Evolutionary conservation across 2,329 filamentous ascomycete genomes (phyloP), one percentile per base, ranked within the genome.

Genomic region (Pseudogymnoascus sp.): DNA sequence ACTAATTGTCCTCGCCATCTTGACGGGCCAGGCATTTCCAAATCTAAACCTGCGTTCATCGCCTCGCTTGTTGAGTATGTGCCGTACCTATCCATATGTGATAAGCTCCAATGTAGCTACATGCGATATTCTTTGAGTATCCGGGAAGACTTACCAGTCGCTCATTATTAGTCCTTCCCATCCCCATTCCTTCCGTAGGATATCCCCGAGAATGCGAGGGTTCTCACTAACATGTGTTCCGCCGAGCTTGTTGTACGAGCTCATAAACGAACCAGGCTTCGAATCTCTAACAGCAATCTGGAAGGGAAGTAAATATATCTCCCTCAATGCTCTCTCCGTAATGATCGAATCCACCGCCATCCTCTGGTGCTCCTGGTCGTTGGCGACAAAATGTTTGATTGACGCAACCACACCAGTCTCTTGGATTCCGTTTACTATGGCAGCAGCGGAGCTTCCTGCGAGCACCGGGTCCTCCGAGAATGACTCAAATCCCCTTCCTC

Each of bases 101-200:
- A 61, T 66, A 19, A 63, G 33, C 59, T 10, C 39, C 23, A 33
- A 8, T 31, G 26, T 2, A 31, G 45, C 6, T 12, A 33, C 10
- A 21, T 19, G 49, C n/a, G 49, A 55, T 21, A 21, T 8, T 35
- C 23, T 59, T 29, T 58, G 26, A 45, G 35, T 26, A 7, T 39
- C 10, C 14, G n/a, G 37, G 4, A 43, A 37, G 23, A 49, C 62
- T 66, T 75, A 80, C 83, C 83, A 85, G 71, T 85, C 83, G 67
- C 81, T 83, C 79, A 85, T 83, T 33, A 85, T 72, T 61, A 84
- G 71, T 3, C 82, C 82, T 3, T 81, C 74, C 77, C 80, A 85
- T 0, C 78, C 80, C 83, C 83, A 85, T 70, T 85, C 83, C 60
- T 76, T 74, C 11, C 83, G 76, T 23, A 85, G 72, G 63, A 85